Evolutionary conservation across 768 basidiomycete genomes (phyloP).

Genomic region (Russula vinacea): DNA sequence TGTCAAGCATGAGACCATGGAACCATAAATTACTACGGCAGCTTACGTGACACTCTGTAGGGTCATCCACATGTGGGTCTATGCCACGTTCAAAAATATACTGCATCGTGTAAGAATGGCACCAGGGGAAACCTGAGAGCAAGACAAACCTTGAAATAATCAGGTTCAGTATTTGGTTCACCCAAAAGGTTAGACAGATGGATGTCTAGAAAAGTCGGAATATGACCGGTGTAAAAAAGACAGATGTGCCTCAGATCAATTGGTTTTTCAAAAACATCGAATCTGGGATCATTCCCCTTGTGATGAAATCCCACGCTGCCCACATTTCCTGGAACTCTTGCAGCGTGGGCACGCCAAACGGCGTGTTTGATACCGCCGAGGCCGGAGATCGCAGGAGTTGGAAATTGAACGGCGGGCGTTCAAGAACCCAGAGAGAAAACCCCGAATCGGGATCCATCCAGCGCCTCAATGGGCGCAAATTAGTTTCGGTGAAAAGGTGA

Average conservation of each 20-base stretch:
- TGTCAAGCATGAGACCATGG: not conserved
- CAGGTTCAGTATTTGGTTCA: constrained; percentile 81
- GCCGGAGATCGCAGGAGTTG: constrained; percentile 51
- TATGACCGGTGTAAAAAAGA: constrained; percentile 95
- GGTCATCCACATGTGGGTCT: constrained; percentile 92
- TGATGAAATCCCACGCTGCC: constrained; percentile 86
- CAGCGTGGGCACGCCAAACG: constrained; percentile 67
- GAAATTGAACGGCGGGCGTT: constrained; percentile 80
- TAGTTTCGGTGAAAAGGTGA: constrained; percentile 64
- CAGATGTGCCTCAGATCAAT: constrained; percentile 94
- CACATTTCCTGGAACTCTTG: constrained; percentile 83
- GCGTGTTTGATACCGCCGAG: constrained; percentile 36
- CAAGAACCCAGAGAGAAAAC: constrained; percentile 89
- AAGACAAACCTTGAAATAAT: constrained; percentile 61
- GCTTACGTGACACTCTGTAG: constrained; percentile 77
- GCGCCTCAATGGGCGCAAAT: constrained; percentile 79
- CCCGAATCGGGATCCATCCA: constrained; percentile 73
- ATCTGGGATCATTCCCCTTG: constrained; percentile 79
- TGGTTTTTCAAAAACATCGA: constrained; percentile 87
- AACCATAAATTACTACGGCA: constrained; percentile 2
- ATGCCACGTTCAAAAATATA: constrained; percentile 90
- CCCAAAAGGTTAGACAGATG: constrained; percentile 71
- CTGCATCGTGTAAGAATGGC: constrained; percentile 37
- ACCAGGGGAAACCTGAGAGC: not conserved
- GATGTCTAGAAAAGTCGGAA: constrained; percentile 90